These are phyloP conservation scores for Cyberlindnera maritima DNA, from an alignment of 805 yeast genomes.

Conservation along the genomic window DNA sequence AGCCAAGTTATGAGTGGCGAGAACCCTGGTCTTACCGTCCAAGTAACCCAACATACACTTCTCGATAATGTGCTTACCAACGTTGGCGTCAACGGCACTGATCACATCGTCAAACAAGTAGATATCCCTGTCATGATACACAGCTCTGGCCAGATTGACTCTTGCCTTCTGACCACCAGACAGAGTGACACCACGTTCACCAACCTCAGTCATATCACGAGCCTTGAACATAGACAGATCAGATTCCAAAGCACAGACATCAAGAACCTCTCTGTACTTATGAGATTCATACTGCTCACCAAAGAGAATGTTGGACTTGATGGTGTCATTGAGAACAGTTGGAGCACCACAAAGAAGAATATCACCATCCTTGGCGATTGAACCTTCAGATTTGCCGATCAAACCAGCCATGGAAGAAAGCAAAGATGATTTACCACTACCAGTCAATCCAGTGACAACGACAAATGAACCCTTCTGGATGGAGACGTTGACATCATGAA, in stretches of 20 bases:
- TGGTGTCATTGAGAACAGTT: conserved; percentile 92
- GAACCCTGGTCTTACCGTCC: conserved; percentile 55
- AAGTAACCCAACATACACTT: conserved; percentile 60
- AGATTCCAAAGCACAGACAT: conserved; percentile 77
- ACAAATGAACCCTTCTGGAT: conserved; percentile 5
- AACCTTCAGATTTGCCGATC: conserved; percentile 51
- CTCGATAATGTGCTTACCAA: conserved; percentile 68
- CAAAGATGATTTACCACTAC: conserved; percentile 53
- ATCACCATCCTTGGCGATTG: conserved; percentile 45
- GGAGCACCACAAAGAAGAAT: conserved; percentile 52
- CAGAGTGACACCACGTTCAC: conserved; percentile 91
- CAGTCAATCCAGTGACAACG: conserved; percentile 37
- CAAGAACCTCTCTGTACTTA: conserved; percentile 70
- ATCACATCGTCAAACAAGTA: conserved; percentile 43
- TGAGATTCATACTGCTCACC: conserved; percentile 76
- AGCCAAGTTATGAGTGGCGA: conserved; percentile 82
- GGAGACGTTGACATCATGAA: not conserved
- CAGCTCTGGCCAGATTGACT: conserved; percentile 88
- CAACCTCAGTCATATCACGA: conserved; percentile 87
- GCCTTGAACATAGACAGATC: conserved; percentile 76
- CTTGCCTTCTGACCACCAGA: conserved; percentile 98
- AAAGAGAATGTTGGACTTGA: conserved; percentile 81
- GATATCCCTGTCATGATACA: conserved; percentile 51
- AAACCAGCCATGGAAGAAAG: conserved; percentile 22
- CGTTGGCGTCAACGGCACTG: conserved; percentile 72